phyloP scores from a whole-genome alignment of 495 filamentous ascomycete genomes.

The Lepidopterella palustris region DNA sequence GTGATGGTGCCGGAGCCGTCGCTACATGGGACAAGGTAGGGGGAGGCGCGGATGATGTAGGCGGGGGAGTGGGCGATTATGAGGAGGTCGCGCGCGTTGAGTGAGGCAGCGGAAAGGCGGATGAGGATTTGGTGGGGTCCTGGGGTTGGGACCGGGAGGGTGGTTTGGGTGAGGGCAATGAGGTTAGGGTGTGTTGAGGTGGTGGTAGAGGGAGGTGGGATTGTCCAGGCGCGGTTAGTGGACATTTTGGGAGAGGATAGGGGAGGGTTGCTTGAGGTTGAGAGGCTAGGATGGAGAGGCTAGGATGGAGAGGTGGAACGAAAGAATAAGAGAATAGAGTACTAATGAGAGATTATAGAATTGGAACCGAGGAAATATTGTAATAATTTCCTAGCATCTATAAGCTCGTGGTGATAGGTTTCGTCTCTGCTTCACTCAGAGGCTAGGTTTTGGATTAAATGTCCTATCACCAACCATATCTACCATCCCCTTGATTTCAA shows the following conservation, averaged over 20 bases:
- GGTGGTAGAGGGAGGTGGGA: not conserved
- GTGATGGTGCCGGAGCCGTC: constrained; percentile 36
- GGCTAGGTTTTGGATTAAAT: not conserved
- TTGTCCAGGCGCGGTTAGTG: not conserved
- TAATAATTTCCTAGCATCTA: too few relatives aligned
- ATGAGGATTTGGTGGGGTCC: constrained; percentile 27
- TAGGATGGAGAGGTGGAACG: too few relatives aligned
- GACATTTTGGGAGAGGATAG: not conserved
- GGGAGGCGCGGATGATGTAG: constrained; percentile 13
- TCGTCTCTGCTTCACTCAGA: too few relatives aligned
- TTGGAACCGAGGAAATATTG: too few relatives aligned
- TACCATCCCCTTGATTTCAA: not conserved
- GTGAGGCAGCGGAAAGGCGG: constrained; percentile 25
- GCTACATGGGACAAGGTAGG: constrained; percentile 27
- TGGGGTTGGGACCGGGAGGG: constrained; percentile 18
- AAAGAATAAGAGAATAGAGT: too few relatives aligned
- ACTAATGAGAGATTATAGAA: too few relatives aligned
- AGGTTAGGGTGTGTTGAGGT: not conserved
- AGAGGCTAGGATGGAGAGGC: not conserved
- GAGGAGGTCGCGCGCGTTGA: constrained; percentile 32
- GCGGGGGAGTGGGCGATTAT: constrained; percentile 21
- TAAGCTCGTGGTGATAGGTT: too few relatives aligned
- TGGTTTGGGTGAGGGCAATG: constrained; percentile 9
- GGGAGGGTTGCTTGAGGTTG: not conserved
- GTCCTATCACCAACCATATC: not conserved